Base-by-base conservation (phyloP, 2,329 filamentous ascomycete species). In the Sordariomycetes sp. region DNA sequence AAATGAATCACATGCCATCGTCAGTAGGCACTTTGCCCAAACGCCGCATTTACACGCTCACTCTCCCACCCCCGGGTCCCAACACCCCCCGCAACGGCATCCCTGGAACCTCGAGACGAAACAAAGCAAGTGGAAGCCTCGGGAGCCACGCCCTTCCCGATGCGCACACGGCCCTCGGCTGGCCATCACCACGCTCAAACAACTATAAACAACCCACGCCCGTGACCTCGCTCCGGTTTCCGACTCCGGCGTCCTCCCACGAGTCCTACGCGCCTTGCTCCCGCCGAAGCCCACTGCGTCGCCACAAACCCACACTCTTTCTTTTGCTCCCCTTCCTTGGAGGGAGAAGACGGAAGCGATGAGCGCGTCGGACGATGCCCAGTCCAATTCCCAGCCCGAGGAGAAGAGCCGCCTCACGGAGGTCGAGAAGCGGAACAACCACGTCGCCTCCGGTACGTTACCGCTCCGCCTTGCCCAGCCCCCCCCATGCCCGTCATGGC, bases 341-440 rank as follows among this genome's bases (percentile, higher is more conserved):
- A 25, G 13, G 42, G 32, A 20, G 13, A 42, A n/a, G 22, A 24
- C 55, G 15, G 34, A n/a, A 24, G 34, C 55, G 17, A 56, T 39
- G 35, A 24, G 42, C 12, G 50, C 55, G 48, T 52, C 55, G 20
- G 55, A 56, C n/a, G 45, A 56, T 34, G 28, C 42, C 55, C 45
- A 56, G 34, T 56, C 55, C 2, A 34, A 10, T n/a, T 35, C 45
- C 4, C 58, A 58, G 22, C 55, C 60, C 20, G 74, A 78, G 28
- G 76, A 77, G 54, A 78, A 76, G 67, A 74, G 74, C 48, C 74
- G 76, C 39, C 67, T 79, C 35, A 79, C 76, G 6, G 76, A 78
- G 58, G 74, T 76, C 54, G 76, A 79, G 64, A 79, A 79, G 69
- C 79, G 79, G 64, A 74, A 77, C 62, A 79, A 79, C 57, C 76